Percentiles rank a stretch among this genome's conserved stretches.
Evolutionary conservation across 352 stramenopile genomes (phyloP).

Genomic region (Pythium rhizo-oryzae): DNA sequence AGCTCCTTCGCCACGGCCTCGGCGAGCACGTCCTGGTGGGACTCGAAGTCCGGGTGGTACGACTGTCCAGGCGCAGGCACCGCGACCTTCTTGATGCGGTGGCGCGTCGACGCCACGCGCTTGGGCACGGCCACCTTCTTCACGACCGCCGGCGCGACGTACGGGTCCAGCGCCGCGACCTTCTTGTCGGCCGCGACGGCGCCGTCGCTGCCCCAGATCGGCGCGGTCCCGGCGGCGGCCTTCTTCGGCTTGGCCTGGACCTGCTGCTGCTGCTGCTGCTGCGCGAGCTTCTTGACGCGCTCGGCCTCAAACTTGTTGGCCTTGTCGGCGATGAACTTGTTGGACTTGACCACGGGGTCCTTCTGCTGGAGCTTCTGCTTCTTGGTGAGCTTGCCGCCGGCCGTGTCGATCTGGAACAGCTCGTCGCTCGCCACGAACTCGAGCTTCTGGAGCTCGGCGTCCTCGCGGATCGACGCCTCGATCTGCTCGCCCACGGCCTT

Average conservation of each 20-base stretch:
- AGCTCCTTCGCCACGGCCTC: slow-evolving; percentile 70
- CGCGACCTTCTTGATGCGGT: slow-evolving; percentile 76
- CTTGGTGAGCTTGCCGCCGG: slow-evolving; percentile 67
- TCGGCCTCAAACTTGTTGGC: slow-evolving; percentile 59
- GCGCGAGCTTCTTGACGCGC: slow-evolving; percentile 61
- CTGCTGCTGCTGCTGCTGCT: slow-evolving; percentile 23
- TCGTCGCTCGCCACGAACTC: slow-evolving; percentile 65
- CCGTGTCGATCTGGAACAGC: slow-evolving; percentile 83
- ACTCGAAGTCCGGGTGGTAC: slow-evolving; percentile 84
- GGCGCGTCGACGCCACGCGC: slow-evolving; percentile 55
- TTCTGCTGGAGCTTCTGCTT: slow-evolving; percentile 65
- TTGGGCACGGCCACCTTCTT: slow-evolving; percentile 65
- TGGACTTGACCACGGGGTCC: slow-evolving; percentile 70
- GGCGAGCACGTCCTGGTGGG: slow-evolving; percentile 81
- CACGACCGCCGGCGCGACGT: slow-evolving; percentile 55
- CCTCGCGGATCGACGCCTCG: slow-evolving; percentile 78
- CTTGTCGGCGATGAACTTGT: slow-evolving; percentile 70
- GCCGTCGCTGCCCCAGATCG: slow-evolving; percentile 55
- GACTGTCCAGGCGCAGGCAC: slow-evolving; percentile 78
- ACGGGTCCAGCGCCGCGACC: slow-evolving; percentile 54
- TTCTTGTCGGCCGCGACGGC: slow-evolving; percentile 38
- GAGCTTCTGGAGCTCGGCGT: slow-evolving; percentile 81
- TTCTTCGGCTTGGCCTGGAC: slow-evolving; percentile 21
- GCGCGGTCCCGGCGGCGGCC: slow-evolving; percentile 1
- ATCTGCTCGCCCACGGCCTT: slow-evolving; percentile 69